A percentile compares a stretch with the other conserved stretches of the same genome.
Conservation (phyloP, 257 asterid species). For the Rehmannia glutinosa region DNA sequence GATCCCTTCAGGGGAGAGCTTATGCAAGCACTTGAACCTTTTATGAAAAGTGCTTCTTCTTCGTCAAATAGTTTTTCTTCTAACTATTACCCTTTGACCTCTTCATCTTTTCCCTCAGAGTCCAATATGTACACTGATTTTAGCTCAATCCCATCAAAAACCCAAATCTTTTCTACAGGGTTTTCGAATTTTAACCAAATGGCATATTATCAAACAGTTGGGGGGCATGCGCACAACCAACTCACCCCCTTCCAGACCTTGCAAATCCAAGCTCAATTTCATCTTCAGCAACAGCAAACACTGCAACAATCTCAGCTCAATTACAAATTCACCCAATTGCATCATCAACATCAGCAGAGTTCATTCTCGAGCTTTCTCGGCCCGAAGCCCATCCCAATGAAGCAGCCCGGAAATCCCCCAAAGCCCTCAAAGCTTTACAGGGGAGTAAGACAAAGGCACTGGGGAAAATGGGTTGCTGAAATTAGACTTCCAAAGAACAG, state of each 20-base stretch:
- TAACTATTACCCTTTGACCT: conserved; percentile 17
- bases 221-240: too few species aligned
- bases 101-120: conserved; percentile 28
- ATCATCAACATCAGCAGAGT: too few species aligned
- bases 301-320: too few species aligned
- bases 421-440: conserved; percentile 75
- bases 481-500: conserved; percentile 90
- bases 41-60: conserved; percentile 61
- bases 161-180: conserved; percentile 56
- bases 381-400: conserved; percentile 61
- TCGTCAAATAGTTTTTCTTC: conserved; percentile 12
- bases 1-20: conserved; percentile 82
- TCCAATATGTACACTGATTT: conserved; percentile 36
- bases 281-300: conserved; percentile 49
- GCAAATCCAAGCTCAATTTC: conserved; percentile 63
- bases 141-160: conserved; percentile 40
- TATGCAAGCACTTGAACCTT: conserved; percentile 88
- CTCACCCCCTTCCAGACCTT: conserved; percentile 67
- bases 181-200: conserved; percentile 36
- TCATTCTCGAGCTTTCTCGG: conserved; percentile 37
- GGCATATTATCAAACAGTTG: too few species aligned
- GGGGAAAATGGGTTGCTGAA: conserved; percentile 99
- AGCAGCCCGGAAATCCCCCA: conserved; percentile 40
- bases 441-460: conserved; percentile 88
- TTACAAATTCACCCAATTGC: conserved; percentile 16